Percentiles rank a stretch among this genome's conserved stretches.
These are phyloP conservation scores for Juglanconis oblonga DNA, from an alignment of 2,329 filamentous ascomycete species.

Conservation along the genomic window DNA sequence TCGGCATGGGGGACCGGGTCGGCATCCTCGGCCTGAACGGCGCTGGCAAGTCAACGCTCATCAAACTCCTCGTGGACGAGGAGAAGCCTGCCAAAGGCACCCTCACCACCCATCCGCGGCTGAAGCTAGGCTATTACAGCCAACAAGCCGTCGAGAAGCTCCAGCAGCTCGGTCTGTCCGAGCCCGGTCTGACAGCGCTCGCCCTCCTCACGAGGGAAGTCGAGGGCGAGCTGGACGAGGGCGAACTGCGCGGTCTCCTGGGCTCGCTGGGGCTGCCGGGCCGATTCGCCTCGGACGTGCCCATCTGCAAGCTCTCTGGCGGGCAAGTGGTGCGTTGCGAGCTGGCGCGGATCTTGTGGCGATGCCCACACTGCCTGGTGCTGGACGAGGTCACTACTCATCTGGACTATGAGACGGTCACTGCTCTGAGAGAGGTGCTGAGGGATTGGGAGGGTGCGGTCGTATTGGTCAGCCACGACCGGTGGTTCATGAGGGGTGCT, in stretches of 20 bases:
- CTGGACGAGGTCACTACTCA: constrained; percentile 84
- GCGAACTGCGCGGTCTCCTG: constrained; percentile 64
- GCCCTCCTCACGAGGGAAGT: constrained; percentile 57
- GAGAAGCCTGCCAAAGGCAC: constrained; percentile 58
- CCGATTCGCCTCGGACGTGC: constrained; percentile 68
- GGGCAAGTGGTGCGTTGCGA: constrained; percentile 70
- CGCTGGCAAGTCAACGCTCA: constrained; percentile 75
- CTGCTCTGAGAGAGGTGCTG: constrained; percentile 65
- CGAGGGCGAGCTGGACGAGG: constrained; percentile 56
- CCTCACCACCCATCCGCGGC: constrained; percentile 63
- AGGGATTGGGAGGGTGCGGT: constrained; percentile 70
- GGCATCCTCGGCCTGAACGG: constrained; percentile 79
- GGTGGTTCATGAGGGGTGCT: constrained; percentile 74
- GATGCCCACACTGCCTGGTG: constrained; percentile 67
- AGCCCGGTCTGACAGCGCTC: constrained; percentile 61
- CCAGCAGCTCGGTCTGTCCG: constrained; percentile 47
- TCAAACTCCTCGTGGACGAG: constrained; percentile 65
- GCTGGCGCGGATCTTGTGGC: constrained; percentile 67
- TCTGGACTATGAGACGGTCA: constrained; percentile 78
- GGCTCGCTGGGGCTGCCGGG: constrained; percentile 69
- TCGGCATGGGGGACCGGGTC: constrained; percentile 71
- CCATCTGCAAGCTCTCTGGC: constrained; percentile 70
- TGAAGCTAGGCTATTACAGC: constrained; percentile 73
- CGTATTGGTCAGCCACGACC: constrained; percentile 75
- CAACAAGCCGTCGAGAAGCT: constrained; percentile 75